Evolutionary conservation across 805 yeast species (phyloP), one percentile per base, ranked within the genome.

Genomic region (Blastobotrys mokoenaii): DNA sequence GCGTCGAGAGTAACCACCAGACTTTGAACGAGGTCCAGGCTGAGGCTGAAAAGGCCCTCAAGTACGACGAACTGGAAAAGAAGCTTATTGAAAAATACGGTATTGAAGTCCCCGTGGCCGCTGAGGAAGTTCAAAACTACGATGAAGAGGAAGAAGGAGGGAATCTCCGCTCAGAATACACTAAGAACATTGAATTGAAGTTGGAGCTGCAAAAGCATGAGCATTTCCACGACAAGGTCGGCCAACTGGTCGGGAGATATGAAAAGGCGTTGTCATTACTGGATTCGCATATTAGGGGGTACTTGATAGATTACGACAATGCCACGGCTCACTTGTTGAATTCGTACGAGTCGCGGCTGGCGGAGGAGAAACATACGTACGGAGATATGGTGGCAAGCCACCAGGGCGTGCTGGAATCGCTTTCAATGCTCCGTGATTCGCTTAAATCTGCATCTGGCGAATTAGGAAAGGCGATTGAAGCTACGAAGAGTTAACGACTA

Each of bases 21-120:
- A 50, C 58, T 2, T 52, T 54, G 14, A 49, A 31, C 0, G 32
- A 43, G 17, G 44, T 56, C 2, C 53, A 46, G 33, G 40, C 38
- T 40, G 47, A 55, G 8, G 64, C 63, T 3, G 38, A 32, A 1
- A 49, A 55, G 17, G 54, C 61, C 9, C 41, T 48, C 33, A 46
- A 43, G 17, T 38, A 29, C 8, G 54, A 55, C 34, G 51, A 52
- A 16, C 55, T 51, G 36, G 56, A 51, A n/a, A 35, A 51, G 25
- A 49, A 53, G 12, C 20, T 52, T 2, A 34, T 59, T 14, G 40
- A 37, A 15, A 46, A 44, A 17, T 46, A 52, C 9, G 38, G 51
- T 46, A 4, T 36, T 49, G 39, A 50, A 49, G 17, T 38, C 11
- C n/a, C n/a, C n/a, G 46, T 46, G 27, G 46, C 53, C 12, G 47